Base-by-base conservation (phyloP, 176 grass and related monocot species). In the Oryza officinalis region DNA sequence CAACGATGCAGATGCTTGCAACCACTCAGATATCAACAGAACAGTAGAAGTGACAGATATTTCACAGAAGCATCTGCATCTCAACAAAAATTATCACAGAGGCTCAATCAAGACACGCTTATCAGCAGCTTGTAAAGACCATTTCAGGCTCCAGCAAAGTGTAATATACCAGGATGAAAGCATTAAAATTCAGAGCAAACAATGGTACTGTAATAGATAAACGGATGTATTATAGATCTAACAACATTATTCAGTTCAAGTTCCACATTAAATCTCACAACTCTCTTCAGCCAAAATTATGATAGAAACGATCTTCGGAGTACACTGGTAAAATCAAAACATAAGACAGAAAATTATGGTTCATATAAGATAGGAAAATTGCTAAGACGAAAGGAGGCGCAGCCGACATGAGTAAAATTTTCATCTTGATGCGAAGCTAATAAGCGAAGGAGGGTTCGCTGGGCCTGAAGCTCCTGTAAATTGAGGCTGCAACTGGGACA, bases 401-500 rank as follows among this genome's bases (percentile, higher is more conserved):
- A 1, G 59, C 76, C 8, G 57, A 35, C 35, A 67, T 44, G 65
- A 72, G 14, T 28, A 71, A 71, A 47, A 0, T 77, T 68, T 26
- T 77, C 9, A 47, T 83, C 79, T 52, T 66, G 45, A 25, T 63
- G 77, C 23, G 40, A 14, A 15, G 57, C 85, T 93, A 93, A 85
- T 87, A 87, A 33, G 81, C 68, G 49, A 90, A 92, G 0, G 50
- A 90, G 5, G 93, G 77, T 74, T 88, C 86, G 37, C 67, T 85
- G 60, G 85, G 79, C 27, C 80, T 57, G 72, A 94, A 71, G 70
- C 88, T 94, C 68, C 79, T 78, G 67, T 87, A 78, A 43, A 99
- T 77, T 8, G 89, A 94, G 33, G 92, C 73, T 47, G 69, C 31
- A 76, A 95, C 72, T 30, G 97, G 93, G 27, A 99, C 22, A 6